Evolutionary conservation across 2,329 filamentous ascomycete genomes (phyloP).

Genomic region (Ophiocordyceps unilateralis): DNA sequence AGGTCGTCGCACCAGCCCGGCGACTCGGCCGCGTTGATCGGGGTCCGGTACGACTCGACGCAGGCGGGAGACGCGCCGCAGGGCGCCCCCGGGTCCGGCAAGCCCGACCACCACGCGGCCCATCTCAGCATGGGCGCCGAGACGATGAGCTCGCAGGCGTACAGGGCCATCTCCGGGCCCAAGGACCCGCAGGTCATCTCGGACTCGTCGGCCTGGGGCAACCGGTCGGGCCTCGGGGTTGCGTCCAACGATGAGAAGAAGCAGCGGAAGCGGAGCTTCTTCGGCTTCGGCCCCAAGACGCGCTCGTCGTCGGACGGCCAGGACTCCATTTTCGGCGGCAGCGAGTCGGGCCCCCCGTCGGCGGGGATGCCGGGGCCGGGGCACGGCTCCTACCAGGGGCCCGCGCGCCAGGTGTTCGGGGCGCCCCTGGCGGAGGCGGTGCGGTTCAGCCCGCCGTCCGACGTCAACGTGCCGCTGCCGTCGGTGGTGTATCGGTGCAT

Average conservation of each 20-base stretch:
- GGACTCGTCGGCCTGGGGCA: constrained; percentile 73
- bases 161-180: constrained; percentile 56
- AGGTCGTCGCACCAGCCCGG: constrained; percentile 18
- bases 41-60: constrained; percentile 39
- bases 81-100: constrained; percentile 16
- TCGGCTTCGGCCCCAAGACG: constrained; percentile 48
- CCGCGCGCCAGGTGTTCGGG: constrained; percentile 63
- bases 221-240: constrained; percentile 40
- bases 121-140: constrained; percentile 12
- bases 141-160: constrained; percentile 21
- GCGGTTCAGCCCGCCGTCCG: constrained; percentile 55
- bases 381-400: constrained; percentile 28
- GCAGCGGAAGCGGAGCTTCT: constrained; percentile 60
- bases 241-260: constrained; percentile 55
- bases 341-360: constrained; percentile 25
- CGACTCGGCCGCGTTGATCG: constrained; percentile 32
- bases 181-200: constrained; percentile 74
- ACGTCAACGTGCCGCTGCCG: constrained; percentile 60
- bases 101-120: constrained; percentile 15
- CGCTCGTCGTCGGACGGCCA: constrained; percentile 40
- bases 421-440: constrained; percentile 75
- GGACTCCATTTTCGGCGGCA: constrained; percentile 35
- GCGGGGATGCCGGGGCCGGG: constrained; percentile 14
- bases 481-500: constrained; percentile 92
- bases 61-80: constrained; percentile 34